Base-by-base conservation (phyloP, 768 basidiomycete genomes). In the Crassisporium funariophilum region DNA sequence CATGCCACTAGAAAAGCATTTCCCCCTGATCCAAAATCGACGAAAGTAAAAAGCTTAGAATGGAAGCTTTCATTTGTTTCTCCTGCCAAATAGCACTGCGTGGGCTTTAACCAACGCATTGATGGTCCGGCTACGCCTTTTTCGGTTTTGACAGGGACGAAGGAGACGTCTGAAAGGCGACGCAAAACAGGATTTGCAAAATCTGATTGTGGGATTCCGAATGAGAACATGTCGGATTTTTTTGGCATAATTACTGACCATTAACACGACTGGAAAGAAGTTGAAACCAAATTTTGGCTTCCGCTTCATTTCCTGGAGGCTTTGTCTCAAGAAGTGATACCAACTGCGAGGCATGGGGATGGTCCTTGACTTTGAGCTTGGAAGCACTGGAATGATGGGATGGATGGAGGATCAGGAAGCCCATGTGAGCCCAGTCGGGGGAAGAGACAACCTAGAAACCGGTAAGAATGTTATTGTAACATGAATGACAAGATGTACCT, bases 1-100 rank as follows among this genome's bases (percentile, higher is more conserved):
- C 91, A 91, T 3, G 88, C 85, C 43, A 77, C 79, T 35, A 99
- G 72, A 68, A 99, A 98, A 3, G 78, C 73, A 55, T 94, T 95
- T 19, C 88, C 95, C 4, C 75, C 70, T 1, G 76, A 60, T 2
- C 94, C 95, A 61, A 95, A 97, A 62, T 95, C 85, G 40, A 98
- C 82, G 56, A 94, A 97, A 24, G 81, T 76, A 59, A 98, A 97
- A 1, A 95, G 68, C 53, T 86, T 85, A 3, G 86, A 86, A 59
- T 90, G 87, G 31, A 92, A 82, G 25, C 77, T 74, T 19, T 78
- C 76, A 19, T 73, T 69, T 13, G 71, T 64, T 41, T 74, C 69
- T 21, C 74, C 70, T 3, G 77, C 79, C 46, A 93, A 76, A 60
- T 85, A 91, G 54, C 90, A 92, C 45, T 85, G 84, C 3, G 60